A percentile compares a stretch with the other conserved stretches of the same genome.
Evolutionary conservation across 352 stramenopile species (phyloP).

Genomic region (Peronospora farinosa): DNA sequence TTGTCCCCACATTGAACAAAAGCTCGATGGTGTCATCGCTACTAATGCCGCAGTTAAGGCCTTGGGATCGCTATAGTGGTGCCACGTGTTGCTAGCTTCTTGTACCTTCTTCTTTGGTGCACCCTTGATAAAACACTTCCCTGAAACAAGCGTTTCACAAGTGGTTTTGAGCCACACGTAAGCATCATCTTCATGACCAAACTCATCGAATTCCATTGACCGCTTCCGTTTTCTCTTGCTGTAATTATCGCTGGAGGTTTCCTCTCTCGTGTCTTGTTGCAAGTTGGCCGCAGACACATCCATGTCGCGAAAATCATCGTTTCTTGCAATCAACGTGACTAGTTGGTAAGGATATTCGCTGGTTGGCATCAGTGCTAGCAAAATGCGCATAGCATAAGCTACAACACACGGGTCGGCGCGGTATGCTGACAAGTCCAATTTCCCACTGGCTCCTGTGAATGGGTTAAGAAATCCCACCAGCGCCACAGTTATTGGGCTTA

Average conservation of each 20-base stretch:
- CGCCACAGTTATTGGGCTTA: constrained; percentile 44
- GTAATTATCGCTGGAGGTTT: constrained; percentile 3
- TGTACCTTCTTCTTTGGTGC: constrained; percentile 18
- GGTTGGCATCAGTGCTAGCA: constrained; percentile 34
- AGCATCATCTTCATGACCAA: constrained; percentile 18
- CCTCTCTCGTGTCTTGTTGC: constrained; percentile 6
- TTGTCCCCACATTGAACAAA: constrained; percentile 30
- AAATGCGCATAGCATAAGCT: constrained; percentile 37
- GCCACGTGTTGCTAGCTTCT: constrained; percentile 18
- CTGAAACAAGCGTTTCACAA: constrained; percentile 22
- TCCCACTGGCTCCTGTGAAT: neutral
- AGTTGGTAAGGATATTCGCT: constrained; percentile 33
- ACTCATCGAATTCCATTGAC: constrained; percentile 6
- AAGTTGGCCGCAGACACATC: constrained; percentile 1
- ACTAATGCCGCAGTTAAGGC: constrained; percentile 26
- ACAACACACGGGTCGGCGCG: constrained; percentile 26
- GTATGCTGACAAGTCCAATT: constrained; percentile 14
- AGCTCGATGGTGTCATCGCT: constrained; percentile 18
- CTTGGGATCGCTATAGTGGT: constrained; percentile 18
- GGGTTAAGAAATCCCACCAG: constrained; percentile 46
- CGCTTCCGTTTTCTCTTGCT: constrained; percentile 26
- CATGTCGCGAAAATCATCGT: constrained; percentile 10
- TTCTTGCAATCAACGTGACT: constrained; percentile 35
- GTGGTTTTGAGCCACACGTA: constrained; percentile 34
- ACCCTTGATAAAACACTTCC: constrained; percentile 1